phyloP scores from a whole-genome alignment of 2,329 filamentous ascomycete species.

The Colletotrichum spaethianum region DNA sequence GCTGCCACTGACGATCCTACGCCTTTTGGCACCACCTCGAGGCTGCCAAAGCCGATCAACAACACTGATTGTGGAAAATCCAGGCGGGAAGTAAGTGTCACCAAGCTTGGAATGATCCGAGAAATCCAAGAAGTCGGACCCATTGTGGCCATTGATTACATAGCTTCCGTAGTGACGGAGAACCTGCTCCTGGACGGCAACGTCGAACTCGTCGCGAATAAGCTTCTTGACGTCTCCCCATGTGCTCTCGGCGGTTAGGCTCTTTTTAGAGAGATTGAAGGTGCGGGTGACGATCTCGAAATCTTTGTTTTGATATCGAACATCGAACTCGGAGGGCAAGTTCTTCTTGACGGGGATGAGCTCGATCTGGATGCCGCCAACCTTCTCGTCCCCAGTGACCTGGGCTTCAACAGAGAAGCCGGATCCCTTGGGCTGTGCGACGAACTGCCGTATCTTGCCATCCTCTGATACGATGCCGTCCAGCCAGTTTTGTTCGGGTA shows the following conservation, averaged over 20 bases:
- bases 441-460: constrained; percentile 61
- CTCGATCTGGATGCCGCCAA: constrained; percentile 61
- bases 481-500: constrained; percentile 55
- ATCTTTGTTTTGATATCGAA: constrained; percentile 35
- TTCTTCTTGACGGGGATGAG: constrained; percentile 46
- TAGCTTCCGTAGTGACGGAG: not conserved
- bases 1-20: not conserved
- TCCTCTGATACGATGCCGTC: constrained; percentile 55
- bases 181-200: constrained; percentile 23
- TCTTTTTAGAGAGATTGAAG: constrained; percentile 31
- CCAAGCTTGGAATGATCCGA: constrained; percentile 28
- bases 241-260: constrained; percentile 34
- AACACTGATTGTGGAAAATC: constrained; percentile 27
- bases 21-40: not conserved
- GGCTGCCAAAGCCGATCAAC: too few relatives aligned
- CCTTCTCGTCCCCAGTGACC: constrained; percentile 56
- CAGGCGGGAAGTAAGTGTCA: constrained; percentile 41
- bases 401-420: constrained; percentile 63
- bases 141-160: not conserved
- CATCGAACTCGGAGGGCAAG: constrained; percentile 31
- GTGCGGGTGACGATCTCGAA: constrained; percentile 37
- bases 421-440: constrained; percentile 59
- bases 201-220: constrained; percentile 34
- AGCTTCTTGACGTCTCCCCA: constrained; percentile 40
- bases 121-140: constrained; percentile 28